Conservation (phyloP, 1,284 basidiomycete genomes). For the Sporisorium sorghi region DNA sequence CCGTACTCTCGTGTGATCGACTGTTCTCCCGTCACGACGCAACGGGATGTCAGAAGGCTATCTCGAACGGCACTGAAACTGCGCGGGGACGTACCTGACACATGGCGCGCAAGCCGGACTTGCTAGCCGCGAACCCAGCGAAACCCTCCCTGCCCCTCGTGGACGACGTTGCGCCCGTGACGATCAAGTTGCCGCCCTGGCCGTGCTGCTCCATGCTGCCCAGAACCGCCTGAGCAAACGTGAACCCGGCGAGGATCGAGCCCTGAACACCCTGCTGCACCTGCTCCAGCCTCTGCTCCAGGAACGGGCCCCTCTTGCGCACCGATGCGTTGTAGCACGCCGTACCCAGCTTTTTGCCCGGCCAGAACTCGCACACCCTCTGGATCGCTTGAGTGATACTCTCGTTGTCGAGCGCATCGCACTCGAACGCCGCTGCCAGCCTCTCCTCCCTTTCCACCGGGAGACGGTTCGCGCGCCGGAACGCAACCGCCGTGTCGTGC, state of each 20-base stretch:
- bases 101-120: slow-evolving; percentile 48
- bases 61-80: too few species aligned
- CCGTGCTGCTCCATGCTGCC: slow-evolving; percentile 31
- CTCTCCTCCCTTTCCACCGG: not conserved
- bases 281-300: slow-evolving; percentile 39
- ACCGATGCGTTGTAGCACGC: slow-evolving; percentile 58
- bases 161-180: slow-evolving; percentile 57
- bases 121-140: slow-evolving; percentile 58
- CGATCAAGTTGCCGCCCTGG: slow-evolving; percentile 50
- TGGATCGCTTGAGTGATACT: slow-evolving; percentile 31
- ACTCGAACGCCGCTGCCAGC: slow-evolving; percentile 50
- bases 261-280: slow-evolving; percentile 47
- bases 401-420: slow-evolving; percentile 50
- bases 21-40: not conserved
- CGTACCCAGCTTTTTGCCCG: slow-evolving; percentile 49
- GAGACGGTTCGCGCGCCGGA: slow-evolving; percentile 13
- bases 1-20: slow-evolving; percentile 55
- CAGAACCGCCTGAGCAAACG: slow-evolving; percentile 51
- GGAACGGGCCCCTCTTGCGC: slow-evolving; percentile 48
- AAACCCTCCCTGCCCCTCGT: slow-evolving; percentile 56
- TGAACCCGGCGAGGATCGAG: slow-evolving; percentile 51
- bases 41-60: not conserved
- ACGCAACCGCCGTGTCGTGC: slow-evolving; percentile 24
- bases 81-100: slow-evolving; percentile 43
- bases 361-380: slow-evolving; percentile 36